Evolutionary conservation across 2,329 filamentous ascomycete species (phyloP).

Genomic region (Apiospora rasikravindrae): DNA sequence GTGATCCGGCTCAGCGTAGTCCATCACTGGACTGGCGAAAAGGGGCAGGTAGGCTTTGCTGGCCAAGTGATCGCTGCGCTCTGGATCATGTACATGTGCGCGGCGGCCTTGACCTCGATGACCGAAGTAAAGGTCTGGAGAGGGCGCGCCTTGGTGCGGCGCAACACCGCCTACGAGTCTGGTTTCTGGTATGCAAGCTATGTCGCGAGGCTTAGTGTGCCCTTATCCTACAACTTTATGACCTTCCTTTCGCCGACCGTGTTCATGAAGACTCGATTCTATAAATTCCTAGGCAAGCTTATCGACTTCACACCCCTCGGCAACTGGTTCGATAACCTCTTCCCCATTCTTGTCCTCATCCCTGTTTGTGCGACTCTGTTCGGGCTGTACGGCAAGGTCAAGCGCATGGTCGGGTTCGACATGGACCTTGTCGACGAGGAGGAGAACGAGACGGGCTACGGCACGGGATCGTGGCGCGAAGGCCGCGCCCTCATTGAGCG

Average conservation of each 20-base stretch:
- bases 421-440: conserved; percentile 73
- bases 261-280: conserved; percentile 82
- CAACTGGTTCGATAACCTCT: conserved; percentile 83
- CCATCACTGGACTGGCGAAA: conserved; percentile 74
- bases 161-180: conserved; percentile 90
- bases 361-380: conserved; percentile 87
- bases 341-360: conserved; percentile 86
- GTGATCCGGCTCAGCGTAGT: conserved; percentile 70
- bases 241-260: conserved; percentile 80
- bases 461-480: conserved; percentile 87
- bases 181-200: conserved; percentile 97
- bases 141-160: conserved; percentile 84
- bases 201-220: conserved; percentile 90
- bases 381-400: conserved; percentile 84
- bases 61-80: conserved; percentile 83
- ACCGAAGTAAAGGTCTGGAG: conserved; percentile 98
- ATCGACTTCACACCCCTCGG: conserved; percentile 86
- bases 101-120: conserved; percentile 84
- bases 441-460: conserved; percentile 68
- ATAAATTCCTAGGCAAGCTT: conserved; percentile 80
- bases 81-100: conserved; percentile 97
- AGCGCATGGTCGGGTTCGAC: conserved; percentile 78
- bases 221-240: conserved; percentile 94
- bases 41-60: conserved; percentile 80
- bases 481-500: conserved; percentile 88